Base-by-base conservation (phyloP, 1,139 yeast species). In the Debaryomyces sp. region DNA sequence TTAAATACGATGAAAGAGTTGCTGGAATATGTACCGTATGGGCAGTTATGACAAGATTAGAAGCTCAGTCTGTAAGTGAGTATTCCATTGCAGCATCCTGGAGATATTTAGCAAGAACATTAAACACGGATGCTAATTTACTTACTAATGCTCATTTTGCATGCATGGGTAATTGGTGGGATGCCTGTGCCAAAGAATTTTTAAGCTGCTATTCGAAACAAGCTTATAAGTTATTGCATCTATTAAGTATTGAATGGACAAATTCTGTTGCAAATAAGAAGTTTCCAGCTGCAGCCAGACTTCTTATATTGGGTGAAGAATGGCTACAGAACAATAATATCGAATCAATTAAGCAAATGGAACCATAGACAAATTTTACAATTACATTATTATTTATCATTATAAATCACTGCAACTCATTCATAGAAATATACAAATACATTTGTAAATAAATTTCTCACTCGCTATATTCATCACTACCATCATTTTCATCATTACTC, bases 111-210 rank as follows among this genome's bases (percentile, higher is more conserved):
- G 87, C 97, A 0, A 75, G 98, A 43, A 67, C 83, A 50, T 71
- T 87, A 38, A 92, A 94, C 64, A 73, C 80, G 1, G 77, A 81
- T 2, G 34, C 60, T 5, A 66, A 68, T 0, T 62, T 80, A 9
- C 62, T 90, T 12, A 73, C 82, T 0, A 86, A 90, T 55, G 80
- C 87, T 0, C 96, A 91, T 62, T 92, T 78, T 62, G 75, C 85
- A 0, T 80, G 88, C 1, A 78, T 85, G 6, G 85, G 91, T 1
- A 81, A 88, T 38, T 92, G 97, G 97, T 90, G 97, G 96, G 99
- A 95, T 55, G 84, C 92, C 6, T 78, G 87, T 40, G 94, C 89
- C 0, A 57, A 57, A 12, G 73, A 80, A 41, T 81, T 94, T 50
- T 50, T 76, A 7, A 60, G 63, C 10, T 75, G 75, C 0, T 95